phyloP scores from a whole-genome alignment of 805 yeast genomes.

The Kluyveromyces siamensis region DNA sequence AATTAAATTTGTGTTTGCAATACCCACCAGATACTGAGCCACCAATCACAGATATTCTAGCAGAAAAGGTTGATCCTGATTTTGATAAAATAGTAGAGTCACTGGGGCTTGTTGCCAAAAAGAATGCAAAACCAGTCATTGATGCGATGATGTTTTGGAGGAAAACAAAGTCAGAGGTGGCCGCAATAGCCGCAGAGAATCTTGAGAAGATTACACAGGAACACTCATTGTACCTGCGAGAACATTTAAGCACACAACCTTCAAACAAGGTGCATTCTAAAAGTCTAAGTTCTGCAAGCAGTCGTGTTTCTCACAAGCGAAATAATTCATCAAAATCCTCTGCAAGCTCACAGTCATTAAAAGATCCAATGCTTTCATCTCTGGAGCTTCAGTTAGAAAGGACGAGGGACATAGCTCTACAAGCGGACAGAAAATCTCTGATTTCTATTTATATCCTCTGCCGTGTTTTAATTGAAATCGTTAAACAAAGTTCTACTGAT shows the following conservation, averaged over 20 bases:
- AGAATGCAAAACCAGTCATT: conserved; percentile 89
- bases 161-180: conserved; percentile 82
- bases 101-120: conserved; percentile 80
- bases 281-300: conserved; percentile 22
- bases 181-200: conserved; percentile 51
- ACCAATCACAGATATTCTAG: conserved; percentile 64
- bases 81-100: conserved; percentile 83
- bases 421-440: conserved; percentile 78
- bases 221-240: conserved; percentile 14
- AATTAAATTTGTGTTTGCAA: conserved; percentile 61
- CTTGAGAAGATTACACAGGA: conserved; percentile 36
- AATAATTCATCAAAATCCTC: conserved; percentile 41
- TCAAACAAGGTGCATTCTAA: conserved; percentile 22
- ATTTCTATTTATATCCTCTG: conserved; percentile 84
- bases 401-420: conserved; percentile 60
- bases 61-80: conserved; percentile 77
- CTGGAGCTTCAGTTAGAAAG: conserved; percentile 31
- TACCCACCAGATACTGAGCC: conserved; percentile 62
- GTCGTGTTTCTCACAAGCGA: conserved; percentile 36
- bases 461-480: conserved; percentile 86
- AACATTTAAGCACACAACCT: conserved; percentile 1
- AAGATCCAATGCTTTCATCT: conserved; percentile 49
- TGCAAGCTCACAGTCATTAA: conserved; percentile 25
- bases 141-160: conserved; percentile 99
- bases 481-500: conserved; percentile 70